Percentiles rank a stretch among this genome's conserved stretches.
phyloP scores from a whole-genome alignment of 495 filamentous ascomycete species.

The Sabuloglossum arenarium region DNA sequence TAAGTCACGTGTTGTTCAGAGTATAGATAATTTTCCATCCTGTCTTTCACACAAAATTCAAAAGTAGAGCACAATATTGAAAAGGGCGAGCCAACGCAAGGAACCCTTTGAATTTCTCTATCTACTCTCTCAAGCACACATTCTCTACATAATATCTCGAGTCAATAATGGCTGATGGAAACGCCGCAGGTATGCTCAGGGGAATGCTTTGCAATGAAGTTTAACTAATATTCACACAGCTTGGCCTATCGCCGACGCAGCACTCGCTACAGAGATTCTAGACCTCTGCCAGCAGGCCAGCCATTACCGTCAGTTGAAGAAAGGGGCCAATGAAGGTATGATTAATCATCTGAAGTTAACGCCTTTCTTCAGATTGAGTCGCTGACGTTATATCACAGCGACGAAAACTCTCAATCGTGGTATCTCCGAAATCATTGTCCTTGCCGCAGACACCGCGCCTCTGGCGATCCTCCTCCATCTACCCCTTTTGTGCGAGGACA shows the following conservation, averaged over 20 bases:
- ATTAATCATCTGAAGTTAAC: neutral
- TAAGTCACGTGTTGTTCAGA: neutral
- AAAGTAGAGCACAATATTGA: neutral
- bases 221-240: constrained; percentile 25
- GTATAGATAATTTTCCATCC: neutral
- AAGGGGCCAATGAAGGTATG: constrained; percentile 43
- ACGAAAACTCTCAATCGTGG: constrained; percentile 84
- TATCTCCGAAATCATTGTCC: constrained; percentile 67
- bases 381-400: constrained; percentile 18
- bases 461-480: constrained; percentile 86
- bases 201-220: neutral
- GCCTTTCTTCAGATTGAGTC: neutral
- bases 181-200: constrained; percentile 3
- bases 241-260: constrained; percentile 75
- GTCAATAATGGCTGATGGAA: constrained; percentile 3
- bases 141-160: neutral
- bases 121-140: neutral
- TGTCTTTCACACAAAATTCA: neutral
- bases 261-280: constrained; percentile 58
- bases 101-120: constrained; percentile 26
- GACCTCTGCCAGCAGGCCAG: constrained; percentile 74
- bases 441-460: constrained; percentile 71
- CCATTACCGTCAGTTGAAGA: constrained; percentile 76
- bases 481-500: constrained; percentile 71
- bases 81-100: constrained; percentile 41